Base-by-base conservation (phyloP, 805 yeast genomes). In the Metschnikowia bowlesiae region DNA sequence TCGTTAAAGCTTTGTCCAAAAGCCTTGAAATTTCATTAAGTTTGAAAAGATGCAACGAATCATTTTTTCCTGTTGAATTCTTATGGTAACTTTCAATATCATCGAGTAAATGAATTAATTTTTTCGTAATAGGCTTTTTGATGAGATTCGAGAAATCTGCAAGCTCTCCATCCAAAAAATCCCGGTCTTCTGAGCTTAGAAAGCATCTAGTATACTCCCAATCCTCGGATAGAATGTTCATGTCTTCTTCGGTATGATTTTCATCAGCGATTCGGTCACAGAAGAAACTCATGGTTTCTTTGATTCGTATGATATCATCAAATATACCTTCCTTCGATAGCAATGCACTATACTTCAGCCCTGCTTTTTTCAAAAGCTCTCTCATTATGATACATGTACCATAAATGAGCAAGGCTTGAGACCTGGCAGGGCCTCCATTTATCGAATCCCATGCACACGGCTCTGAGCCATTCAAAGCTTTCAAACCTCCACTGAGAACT, bases 301-400 rank as follows among this genome's bases (percentile, higher is more conserved):
- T 36, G 4, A 50, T 43, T 30, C 44, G 36, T 13, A 39, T 32
- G 8, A 78, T 70, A 60, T 84, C 88, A 14, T 75, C 65, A 4
- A 84, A 62, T n/a, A 86, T 65, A 0, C 96, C 96, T 59, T 89
- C 95, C 49, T 87, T 76, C 57, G 80, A 85, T 53, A 89, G 80
- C 8, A 71, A 74, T 0, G 63, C 58, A 6, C 82, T 59, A 49
- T 79, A 83, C 0, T 64, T 51, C 0, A 65, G 67, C 0, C 84
- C 76, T 14, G 76, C 67, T 40, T 75, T 72, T 6, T 64, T 63
- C 0, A 81, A 65, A 45, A 87, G 62, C 2, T 64, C 52, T 8
- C 73, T 68, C 1, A 82, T 69, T 11, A 84, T 64, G 1, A 77
- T 66, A 10, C 86, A 64, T 0, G 85, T 73, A 6, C 83, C 82